Percentiles rank a stretch among this genome's conserved stretches.
Conservation (phyloP, 345 rosid genomes). For the Cardiospermum halicacabum region DNA sequence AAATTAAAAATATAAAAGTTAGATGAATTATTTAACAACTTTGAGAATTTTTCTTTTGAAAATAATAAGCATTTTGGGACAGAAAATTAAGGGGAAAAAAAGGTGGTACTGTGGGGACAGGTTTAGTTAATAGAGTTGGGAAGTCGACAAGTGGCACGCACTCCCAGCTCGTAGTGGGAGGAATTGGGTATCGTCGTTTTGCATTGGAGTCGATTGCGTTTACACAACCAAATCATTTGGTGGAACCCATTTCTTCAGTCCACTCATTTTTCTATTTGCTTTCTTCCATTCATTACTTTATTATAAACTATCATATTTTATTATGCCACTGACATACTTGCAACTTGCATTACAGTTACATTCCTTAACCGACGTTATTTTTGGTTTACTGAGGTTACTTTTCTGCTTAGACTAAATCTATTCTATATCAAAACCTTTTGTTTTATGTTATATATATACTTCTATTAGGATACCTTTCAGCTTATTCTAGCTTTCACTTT, state of each 20-base stretch:
- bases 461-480: neutral
- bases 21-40: no score
- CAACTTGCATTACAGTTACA: slow-evolving; percentile 10
- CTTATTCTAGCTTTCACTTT: slow-evolving; percentile 7
- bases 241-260: slow-evolving; percentile 7
- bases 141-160: slow-evolving; percentile 48
- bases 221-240: slow-evolving; percentile 27
- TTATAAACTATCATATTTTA: neutral
- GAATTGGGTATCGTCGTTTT: slow-evolving; percentile 18
- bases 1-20: neutral
- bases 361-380: no score
- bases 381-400: no score
- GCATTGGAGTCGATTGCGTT: slow-evolving; percentile 11
- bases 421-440: no score
- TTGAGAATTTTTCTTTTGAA: no score
- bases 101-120: slow-evolving; percentile 1
- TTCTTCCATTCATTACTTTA: neutral
- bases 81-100: neutral
- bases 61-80: neutral
- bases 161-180: slow-evolving; percentile 42
- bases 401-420: no score
- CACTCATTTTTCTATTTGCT: neutral
- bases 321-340: neutral
- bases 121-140: slow-evolving; percentile 29
- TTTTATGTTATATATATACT: no score